Evolutionary conservation across 768 basidiomycete species (phyloP).

Genomic region (Cystobasidium onofrii): DNA sequence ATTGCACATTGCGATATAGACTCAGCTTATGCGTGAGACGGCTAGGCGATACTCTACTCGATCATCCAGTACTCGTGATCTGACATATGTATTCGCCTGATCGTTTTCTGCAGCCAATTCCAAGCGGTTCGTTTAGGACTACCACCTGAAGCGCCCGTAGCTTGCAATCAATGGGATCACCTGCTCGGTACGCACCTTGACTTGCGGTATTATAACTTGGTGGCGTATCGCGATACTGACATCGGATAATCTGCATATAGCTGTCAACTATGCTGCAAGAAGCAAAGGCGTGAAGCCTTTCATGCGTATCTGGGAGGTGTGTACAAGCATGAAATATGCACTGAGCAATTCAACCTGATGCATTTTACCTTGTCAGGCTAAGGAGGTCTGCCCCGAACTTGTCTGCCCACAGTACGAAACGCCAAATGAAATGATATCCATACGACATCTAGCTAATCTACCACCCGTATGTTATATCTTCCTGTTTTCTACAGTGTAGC

Average conservation of each 20-base stretch:
- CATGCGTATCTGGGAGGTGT: conserved; percentile 4
- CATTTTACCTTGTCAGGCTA: background rate
- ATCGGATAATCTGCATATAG: background rate
- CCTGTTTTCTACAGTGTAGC: conserved; percentile 47
- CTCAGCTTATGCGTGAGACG: background rate
- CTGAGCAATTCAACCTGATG: background rate
- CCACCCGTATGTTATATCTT: background rate
- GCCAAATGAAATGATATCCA: background rate
- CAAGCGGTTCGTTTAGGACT: conserved; percentile 2
- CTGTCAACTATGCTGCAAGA: conserved; percentile 8
- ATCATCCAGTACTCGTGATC: background rate
- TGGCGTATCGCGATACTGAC: no score
- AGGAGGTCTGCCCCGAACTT: background rate
- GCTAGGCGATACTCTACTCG: background rate
- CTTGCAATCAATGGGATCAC: conserved; percentile 14
- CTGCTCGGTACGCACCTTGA: background rate
- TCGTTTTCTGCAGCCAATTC: background rate
- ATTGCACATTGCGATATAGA: conserved; percentile 12
- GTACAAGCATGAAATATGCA: background rate
- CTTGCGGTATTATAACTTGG: no score
- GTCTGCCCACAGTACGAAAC: background rate
- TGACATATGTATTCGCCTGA: no score
- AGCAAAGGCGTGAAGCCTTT: background rate
- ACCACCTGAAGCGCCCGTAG: background rate
- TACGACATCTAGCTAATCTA: background rate